phyloP scores from a whole-genome alignment of 768 basidiomycete species.

The Coprinopsis cinerea region DNA sequence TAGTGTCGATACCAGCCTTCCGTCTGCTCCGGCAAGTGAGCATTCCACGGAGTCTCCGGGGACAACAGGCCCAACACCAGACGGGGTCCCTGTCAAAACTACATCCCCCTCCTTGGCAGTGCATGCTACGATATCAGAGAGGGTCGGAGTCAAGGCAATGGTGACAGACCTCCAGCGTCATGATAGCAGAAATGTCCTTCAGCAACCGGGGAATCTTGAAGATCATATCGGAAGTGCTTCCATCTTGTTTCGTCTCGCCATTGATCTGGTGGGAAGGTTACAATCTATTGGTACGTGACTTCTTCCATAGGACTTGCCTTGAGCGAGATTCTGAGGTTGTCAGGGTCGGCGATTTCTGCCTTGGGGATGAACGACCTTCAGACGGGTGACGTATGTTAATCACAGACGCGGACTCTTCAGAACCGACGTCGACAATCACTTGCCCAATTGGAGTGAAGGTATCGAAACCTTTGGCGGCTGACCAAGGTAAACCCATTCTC shows the following conservation, averaged over 20 bases:
- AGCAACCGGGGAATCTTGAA: slow-evolving; percentile 86
- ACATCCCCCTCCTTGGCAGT: slow-evolving; percentile 75
- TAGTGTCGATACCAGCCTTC: slow-evolving; percentile 54
- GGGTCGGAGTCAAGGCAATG: neutral
- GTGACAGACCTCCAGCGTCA: slow-evolving; percentile 76
- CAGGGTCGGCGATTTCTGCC: slow-evolving; percentile 57
- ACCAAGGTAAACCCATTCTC: slow-evolving; percentile 92
- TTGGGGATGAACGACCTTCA: slow-evolving; percentile 77
- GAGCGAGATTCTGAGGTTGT: slow-evolving; percentile 70
- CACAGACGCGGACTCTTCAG: too few species aligned
- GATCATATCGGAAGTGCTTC: slow-evolving; percentile 85
- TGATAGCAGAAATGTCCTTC: slow-evolving; percentile 89
- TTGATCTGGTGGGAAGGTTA: slow-evolving; percentile 22
- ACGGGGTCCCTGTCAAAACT: slow-evolving; percentile 85
- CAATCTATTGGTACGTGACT: neutral
- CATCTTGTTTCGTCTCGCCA: slow-evolving; percentile 75
- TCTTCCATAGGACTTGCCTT: slow-evolving; percentile 50
- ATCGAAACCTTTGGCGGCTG: slow-evolving; percentile 95
- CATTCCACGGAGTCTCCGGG: slow-evolving; percentile 81
- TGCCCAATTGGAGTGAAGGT: slow-evolving; percentile 92
- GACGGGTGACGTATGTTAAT: neutral
- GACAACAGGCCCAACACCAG: slow-evolving; percentile 75
- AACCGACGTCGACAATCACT: too few species aligned
- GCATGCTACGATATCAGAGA: neutral
- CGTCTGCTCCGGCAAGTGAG: slow-evolving; percentile 47